phyloP scores from a whole-genome alignment of 805 yeast genomes.

The Candida arabinofermentans region DNA sequence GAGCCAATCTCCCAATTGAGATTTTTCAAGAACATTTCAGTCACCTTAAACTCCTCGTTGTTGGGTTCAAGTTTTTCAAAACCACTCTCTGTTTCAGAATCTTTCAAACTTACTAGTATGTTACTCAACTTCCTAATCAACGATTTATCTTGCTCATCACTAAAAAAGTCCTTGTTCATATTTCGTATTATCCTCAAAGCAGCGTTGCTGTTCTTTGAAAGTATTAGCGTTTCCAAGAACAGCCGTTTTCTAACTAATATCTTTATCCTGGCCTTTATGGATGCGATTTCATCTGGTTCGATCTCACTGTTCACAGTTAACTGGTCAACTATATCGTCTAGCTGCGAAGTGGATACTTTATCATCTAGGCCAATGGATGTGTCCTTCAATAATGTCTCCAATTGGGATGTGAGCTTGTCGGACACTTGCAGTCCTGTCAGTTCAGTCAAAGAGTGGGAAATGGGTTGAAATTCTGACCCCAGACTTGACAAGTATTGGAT shows the following conservation, averaged over 20 bases:
- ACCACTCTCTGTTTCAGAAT: constrained; percentile 12
- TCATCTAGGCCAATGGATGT: constrained; percentile 5
- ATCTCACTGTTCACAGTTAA: constrained; percentile 2
- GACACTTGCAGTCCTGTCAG: constrained; percentile 16
- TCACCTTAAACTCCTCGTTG: constrained; percentile 4
- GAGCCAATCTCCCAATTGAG: constrained; percentile 16
- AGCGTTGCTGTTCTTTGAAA: constrained; percentile 25
- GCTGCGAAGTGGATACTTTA: neutral
- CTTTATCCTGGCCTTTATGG: constrained; percentile 13
- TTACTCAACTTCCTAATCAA: constrained; percentile 17
- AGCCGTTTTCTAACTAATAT: constrained; percentile 37
- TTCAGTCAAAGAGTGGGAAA: constrained; percentile 11
- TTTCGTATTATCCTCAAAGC: constrained; percentile 38
- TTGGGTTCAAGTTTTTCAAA: constrained; percentile 1
- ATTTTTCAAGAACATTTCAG: constrained; percentile 7
- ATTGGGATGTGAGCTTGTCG: constrained; percentile 7
- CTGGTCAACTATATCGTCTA: constrained; percentile 4
- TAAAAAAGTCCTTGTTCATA: constrained; percentile 22
- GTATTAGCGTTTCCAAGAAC: constrained; percentile 38
- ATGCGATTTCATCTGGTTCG: neutral
- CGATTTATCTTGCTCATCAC: constrained; percentile 3
- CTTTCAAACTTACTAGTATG: constrained; percentile 24
- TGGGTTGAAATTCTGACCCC: constrained; percentile 12
- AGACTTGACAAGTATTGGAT: constrained; percentile 17
- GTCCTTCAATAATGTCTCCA: constrained; percentile 7